Conservation (phyloP, 768 basidiomycete genomes). For the Boletus coccyginus region DNA sequence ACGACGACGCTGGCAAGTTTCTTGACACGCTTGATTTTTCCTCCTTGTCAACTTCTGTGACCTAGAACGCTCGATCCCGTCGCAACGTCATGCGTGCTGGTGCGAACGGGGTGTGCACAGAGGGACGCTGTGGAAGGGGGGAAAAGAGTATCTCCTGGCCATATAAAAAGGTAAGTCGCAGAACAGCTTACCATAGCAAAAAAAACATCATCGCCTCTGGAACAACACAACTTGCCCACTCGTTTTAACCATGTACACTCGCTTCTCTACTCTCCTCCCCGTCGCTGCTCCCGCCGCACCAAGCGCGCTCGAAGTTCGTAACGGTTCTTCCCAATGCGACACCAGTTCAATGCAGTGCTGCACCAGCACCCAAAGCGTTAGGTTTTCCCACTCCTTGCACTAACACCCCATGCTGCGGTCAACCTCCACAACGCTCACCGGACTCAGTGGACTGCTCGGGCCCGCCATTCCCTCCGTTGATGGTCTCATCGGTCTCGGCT, state of each 20-base stretch:
- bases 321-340: constrained; percentile 1
- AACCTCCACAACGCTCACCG: neutral
- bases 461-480: neutral
- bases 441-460: constrained; percentile 1
- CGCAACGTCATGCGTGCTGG: neutral
- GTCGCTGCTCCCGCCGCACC: constrained; percentile 15
- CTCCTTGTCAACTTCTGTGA: neutral
- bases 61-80: too few species aligned
- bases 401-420: neutral
- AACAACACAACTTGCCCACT: neutral
- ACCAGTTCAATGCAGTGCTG: constrained; percentile 16
- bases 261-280: constrained; percentile 4
- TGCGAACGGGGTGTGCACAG: neutral
- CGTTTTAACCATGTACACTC: constrained; percentile 2
- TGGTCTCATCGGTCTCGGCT: constrained; percentile 7
- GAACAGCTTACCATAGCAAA: neutral
- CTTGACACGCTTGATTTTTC: neutral
- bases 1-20: neutral
- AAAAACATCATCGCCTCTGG: neutral
- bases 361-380: neutral
- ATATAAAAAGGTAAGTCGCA: constrained; percentile 3
- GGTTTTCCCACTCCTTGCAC: neutral
- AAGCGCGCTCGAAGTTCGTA: neutral
- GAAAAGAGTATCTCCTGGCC: neutral
- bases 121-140: neutral